These are phyloP conservation scores for Sisymbrium altissimum DNA, from an alignment of 345 rosid species.

Conservation along the genomic window DNA sequence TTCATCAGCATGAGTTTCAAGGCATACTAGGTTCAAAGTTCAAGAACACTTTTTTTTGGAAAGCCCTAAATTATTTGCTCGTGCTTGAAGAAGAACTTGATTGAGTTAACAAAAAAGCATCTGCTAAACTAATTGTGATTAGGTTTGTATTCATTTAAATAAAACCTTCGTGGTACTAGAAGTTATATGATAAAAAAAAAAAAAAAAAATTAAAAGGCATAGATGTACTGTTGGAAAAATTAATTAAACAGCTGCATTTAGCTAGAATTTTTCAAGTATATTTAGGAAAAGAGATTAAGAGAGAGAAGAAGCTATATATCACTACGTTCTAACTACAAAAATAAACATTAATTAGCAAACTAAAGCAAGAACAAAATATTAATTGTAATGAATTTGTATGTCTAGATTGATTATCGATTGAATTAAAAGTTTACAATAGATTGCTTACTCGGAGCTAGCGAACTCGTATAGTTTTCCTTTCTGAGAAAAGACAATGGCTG, in stretches of 20 bases:
- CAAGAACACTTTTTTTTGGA: slow-evolving; percentile 15
- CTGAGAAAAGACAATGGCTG: slow-evolving; percentile 46
- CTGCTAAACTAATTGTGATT: neutral
- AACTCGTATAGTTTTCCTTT: slow-evolving; percentile 43
- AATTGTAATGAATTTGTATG: neutral
- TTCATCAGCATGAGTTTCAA: slow-evolving; percentile 16
- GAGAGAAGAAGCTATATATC: neutral
- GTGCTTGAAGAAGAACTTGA: slow-evolving; percentile 1
- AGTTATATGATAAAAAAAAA: neutral
- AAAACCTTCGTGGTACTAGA: neutral
- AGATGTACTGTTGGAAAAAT: neutral
- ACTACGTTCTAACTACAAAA: neutral
- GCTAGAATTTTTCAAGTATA: no score
- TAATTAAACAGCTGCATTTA: neutral
- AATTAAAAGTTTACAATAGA: neutral
- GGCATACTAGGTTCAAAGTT: slow-evolving; percentile 24
- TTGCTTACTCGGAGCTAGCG: slow-evolving; percentile 45
- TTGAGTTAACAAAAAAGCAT: neutral
- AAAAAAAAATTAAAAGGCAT: neutral
- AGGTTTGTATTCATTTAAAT: neutral
- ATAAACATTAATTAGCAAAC: neutral
- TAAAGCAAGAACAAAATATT: neutral
- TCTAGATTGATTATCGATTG: neutral
- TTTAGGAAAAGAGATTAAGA: neutral
- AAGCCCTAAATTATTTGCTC: slow-evolving; percentile 1